These are phyloP conservation scores for Hysterium pulicare DNA, from an alignment of 2,329 filamentous ascomycete species.

Conservation along the genomic window DNA sequence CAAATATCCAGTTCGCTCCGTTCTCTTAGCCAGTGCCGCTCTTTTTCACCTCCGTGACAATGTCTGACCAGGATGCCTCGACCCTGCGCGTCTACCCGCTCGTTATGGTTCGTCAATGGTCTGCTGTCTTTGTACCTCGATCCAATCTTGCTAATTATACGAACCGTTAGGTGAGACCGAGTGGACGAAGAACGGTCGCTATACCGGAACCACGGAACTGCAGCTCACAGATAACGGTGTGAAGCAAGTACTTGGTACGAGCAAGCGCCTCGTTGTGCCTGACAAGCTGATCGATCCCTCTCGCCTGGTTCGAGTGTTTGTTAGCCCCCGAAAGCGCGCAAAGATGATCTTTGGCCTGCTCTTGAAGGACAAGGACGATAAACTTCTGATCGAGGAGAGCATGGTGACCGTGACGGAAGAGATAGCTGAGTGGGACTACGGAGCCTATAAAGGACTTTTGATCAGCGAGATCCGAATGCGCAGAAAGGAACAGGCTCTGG, in stretches of 20 bases:
- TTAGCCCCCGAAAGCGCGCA: conserved; percentile 51
- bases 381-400: not conserved
- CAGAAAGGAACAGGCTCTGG: conserved; percentile 57
- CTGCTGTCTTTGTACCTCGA: not conserved
- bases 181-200: conserved; percentile 48
- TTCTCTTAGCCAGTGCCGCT: too few species aligned
- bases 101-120: conserved; percentile 16
- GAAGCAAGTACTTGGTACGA: conserved; percentile 45
- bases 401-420: conserved; percentile 66
- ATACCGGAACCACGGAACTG: conserved; percentile 46
- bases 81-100: conserved; percentile 19
- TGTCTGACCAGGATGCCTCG: conserved; percentile 19
- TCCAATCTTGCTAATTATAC: not conserved
- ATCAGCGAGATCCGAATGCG: conserved; percentile 54
- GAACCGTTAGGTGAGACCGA: conserved; percentile 43
- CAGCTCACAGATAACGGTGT: conserved; percentile 23
- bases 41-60: too few species aligned
- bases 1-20: too few species aligned
- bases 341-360: conserved; percentile 49
- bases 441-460: conserved; percentile 73
- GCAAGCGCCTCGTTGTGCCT: conserved; percentile 46
- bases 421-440: conserved; percentile 85
- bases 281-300: conserved; percentile 52
- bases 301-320: conserved; percentile 46
- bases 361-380: conserved; percentile 63